Evolutionary conservation across 129 eudicot species (phyloP).

Genomic region (Solidago caesia): DNA sequence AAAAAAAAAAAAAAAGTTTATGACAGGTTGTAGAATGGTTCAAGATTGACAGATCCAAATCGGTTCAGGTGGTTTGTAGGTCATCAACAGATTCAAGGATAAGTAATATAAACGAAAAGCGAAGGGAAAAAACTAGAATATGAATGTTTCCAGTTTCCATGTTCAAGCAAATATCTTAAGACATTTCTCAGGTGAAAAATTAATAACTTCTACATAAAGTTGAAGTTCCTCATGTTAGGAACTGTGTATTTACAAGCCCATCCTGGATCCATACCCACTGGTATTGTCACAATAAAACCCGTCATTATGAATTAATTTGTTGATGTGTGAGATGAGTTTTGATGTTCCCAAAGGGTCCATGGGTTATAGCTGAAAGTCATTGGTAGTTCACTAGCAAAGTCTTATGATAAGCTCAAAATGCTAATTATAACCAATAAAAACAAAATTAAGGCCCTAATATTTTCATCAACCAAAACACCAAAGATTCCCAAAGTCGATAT

Average conservation of each 20-base stretch:
- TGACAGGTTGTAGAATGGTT: not conserved
- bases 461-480: constrained; percentile 12
- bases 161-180: no score
- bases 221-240: no score
- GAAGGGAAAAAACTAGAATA: no score
- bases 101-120: no score
- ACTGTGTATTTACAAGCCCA: no score
- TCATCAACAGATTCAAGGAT: no score
- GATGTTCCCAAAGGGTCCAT: not conserved
- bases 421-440: not conserved
- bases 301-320: not conserved
- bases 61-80: not conserved
- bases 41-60: not conserved
- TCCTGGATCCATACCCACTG: no score
- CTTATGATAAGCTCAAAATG: not conserved
- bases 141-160: no score
- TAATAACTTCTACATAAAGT: no score
- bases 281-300: not conserved
- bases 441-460: not conserved
- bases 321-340: not conserved
- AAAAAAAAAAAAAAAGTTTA: not conserved
- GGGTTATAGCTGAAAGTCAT: constrained; percentile 6
- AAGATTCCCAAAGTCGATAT: not conserved
- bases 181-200: no score
- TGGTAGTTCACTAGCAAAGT: constrained; percentile 8